phyloP scores from a whole-genome alignment of 495 filamentous ascomycete genomes.

The Staphylotrichum tortipilum region DNA sequence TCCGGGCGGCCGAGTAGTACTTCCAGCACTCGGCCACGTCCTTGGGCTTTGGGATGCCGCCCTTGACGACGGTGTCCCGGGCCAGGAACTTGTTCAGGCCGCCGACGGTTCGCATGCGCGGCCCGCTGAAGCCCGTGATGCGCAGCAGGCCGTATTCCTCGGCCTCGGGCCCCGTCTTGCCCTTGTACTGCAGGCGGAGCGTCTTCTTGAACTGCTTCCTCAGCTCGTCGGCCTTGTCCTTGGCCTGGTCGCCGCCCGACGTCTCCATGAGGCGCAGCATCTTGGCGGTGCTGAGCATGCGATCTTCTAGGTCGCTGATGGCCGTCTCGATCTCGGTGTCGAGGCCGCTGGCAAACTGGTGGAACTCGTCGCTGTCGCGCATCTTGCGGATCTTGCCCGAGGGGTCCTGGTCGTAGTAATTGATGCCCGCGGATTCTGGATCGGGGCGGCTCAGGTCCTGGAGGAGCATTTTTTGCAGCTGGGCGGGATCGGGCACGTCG shows the following conservation, averaged over 20 bases:
- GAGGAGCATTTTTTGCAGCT: slow-evolving; percentile 4
- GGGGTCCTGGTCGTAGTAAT: slow-evolving; percentile 39
- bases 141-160: slow-evolving; percentile 16
- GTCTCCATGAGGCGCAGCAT: slow-evolving; percentile 31
- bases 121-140: slow-evolving; percentile 20
- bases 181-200: slow-evolving; percentile 29
- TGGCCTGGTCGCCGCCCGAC: slow-evolving; percentile 26
- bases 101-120: slow-evolving; percentile 15
- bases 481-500: slow-evolving; percentile 2
- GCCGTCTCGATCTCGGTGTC: slow-evolving; percentile 32
- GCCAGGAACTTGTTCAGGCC: slow-evolving; percentile 22
- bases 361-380: slow-evolving; percentile 29
- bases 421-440: slow-evolving; percentile 13
- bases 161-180: slow-evolving; percentile 21
- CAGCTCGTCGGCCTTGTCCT: slow-evolving; percentile 28
- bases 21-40: slow-evolving; percentile 35
- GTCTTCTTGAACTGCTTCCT: slow-evolving; percentile 26
- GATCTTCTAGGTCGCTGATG: slow-evolving; percentile 43
- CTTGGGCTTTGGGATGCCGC: slow-evolving; percentile 21
- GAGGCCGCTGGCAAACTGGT: slow-evolving; percentile 38
- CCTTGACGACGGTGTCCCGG: slow-evolving; percentile 21
- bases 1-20: slow-evolving; percentile 35
- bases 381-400: slow-evolving; percentile 27
- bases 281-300: slow-evolving; percentile 38
- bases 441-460: slow-evolving; percentile 7